Evolutionary conservation across 2,329 filamentous ascomycete species (phyloP).

Genomic region (Orbilia oligospora): DNA sequence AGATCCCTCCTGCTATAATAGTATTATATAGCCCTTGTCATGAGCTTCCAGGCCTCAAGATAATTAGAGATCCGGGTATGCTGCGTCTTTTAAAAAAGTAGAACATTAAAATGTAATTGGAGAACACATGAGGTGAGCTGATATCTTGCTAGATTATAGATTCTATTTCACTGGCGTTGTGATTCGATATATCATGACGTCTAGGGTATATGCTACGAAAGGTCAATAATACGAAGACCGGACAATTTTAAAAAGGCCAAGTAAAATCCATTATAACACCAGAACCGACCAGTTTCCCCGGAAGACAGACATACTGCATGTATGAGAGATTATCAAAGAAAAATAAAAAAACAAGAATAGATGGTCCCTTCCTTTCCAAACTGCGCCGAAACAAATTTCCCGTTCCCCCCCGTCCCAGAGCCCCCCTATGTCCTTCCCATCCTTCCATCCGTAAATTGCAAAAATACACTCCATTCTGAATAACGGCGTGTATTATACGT

Average conservation of each 20-base stretch:
- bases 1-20: neutral
- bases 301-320: constrained; percentile 43
- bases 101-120: no score
- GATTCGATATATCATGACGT: no score
- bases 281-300: constrained; percentile 37
- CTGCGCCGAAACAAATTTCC: constrained; percentile 44
- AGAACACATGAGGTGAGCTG: no score
- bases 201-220: constrained; percentile 21
- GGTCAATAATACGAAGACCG: neutral
- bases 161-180: neutral
- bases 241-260: constrained; percentile 10
- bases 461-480: constrained; percentile 52
- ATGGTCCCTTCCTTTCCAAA: constrained; percentile 41
- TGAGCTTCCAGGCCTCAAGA: no score
- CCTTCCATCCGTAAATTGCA: constrained; percentile 40
- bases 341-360: constrained; percentile 54
- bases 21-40: no score
- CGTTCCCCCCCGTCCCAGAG: neutral
- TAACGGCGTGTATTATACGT: constrained; percentile 29
- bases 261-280: constrained; percentile 48
- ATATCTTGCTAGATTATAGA: neutral
- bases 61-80: no score
- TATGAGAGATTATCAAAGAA: constrained; percentile 32
- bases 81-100: no score
- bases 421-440: constrained; percentile 40